These are phyloP conservation scores for Violaceomyces palustris DNA, from an alignment of 1,284 basidiomycete genomes.

Conservation along the genomic window DNA sequence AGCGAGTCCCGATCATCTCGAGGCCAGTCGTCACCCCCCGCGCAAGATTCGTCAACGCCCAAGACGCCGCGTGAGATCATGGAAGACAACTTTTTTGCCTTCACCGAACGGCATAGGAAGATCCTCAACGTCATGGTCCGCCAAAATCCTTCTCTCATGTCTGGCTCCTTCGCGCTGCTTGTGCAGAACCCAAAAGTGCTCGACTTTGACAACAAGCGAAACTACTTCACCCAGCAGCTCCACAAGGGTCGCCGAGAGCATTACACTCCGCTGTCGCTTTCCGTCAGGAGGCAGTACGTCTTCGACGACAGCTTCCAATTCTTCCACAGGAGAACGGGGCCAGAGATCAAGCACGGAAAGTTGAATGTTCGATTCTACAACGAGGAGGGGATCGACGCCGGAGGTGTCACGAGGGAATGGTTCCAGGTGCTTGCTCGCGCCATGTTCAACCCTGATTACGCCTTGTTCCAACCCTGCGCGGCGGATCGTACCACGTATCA, in stretches of 20 bases:
- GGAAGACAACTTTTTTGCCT: constrained; percentile 83
- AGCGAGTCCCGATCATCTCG: constrained; percentile 14
- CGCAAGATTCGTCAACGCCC: constrained; percentile 1
- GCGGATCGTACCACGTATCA: constrained; percentile 91
- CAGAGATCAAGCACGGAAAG: constrained; percentile 97
- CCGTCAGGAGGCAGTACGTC: constrained; percentile 84
- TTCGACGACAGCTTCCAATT: constrained; percentile 96
- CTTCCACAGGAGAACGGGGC: constrained; percentile 81
- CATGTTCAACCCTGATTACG: constrained; percentile 99
- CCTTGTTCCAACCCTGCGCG: constrained; percentile 82
- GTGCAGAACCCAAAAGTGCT: constrained; percentile 93
- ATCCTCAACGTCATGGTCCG: constrained; percentile 95
- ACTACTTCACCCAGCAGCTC: constrained; percentile 94
- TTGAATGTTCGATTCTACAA: constrained; percentile 93
- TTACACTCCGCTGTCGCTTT: constrained; percentile 78
- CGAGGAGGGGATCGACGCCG: constrained; percentile 97
- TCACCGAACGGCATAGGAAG: constrained; percentile 91
- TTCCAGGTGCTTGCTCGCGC: constrained; percentile 95
- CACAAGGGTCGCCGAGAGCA: constrained; percentile 76
- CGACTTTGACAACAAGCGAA: constrained; percentile 99
- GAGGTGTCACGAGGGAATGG: constrained; percentile 97
- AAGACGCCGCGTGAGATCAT: constrained; percentile 45
- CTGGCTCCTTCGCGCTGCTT: constrained; percentile 91
- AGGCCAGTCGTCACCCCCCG: constrained; percentile 15
- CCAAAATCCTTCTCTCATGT: constrained; percentile 95